These are phyloP conservation scores for Phellopilus nigrolimitatus DNA, from an alignment of 1,284 basidiomycete species.

Conservation along the genomic window DNA sequence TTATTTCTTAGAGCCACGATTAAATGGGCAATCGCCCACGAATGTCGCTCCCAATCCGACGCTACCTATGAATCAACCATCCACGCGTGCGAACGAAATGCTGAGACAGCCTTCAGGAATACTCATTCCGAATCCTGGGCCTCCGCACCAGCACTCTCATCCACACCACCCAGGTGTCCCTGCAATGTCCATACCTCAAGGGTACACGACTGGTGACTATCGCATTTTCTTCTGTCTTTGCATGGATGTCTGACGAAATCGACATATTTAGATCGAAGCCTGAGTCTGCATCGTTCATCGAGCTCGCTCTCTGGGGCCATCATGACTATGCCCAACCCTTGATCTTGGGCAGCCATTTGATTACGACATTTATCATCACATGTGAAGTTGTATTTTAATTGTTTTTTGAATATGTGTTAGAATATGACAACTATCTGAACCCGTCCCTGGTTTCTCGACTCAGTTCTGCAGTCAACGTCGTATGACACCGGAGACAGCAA, in stretches of 20 bases:
- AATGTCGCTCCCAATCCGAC: not conserved
- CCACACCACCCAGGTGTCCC: slow-evolving; percentile 8
- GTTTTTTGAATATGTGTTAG: not conserved
- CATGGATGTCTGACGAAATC: not conserved
- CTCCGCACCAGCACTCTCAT: slow-evolving; percentile 3
- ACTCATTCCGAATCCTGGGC: not conserved
- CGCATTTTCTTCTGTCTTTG: not conserved
- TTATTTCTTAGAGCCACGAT: not conserved
- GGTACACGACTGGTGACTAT: slow-evolving; percentile 5
- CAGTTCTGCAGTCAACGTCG: too few relatives aligned
- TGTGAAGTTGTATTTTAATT: too few relatives aligned
- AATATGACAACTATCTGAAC: too few relatives aligned
- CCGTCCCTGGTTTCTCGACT: too few relatives aligned
- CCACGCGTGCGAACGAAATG: too few relatives aligned
- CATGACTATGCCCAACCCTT: slow-evolving; percentile 14
- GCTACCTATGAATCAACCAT: not conserved
- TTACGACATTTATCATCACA: too few relatives aligned
- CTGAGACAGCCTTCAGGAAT: not conserved
- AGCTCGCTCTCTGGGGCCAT: slow-evolving; percentile 19
- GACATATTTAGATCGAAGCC: slow-evolving; percentile 9
- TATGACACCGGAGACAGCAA: too few relatives aligned
- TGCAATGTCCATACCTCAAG: slow-evolving; percentile 5
- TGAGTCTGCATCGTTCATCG: slow-evolving; percentile 17
- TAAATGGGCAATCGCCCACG: not conserved
- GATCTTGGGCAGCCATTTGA: not conserved